phyloP scores from a whole-genome alignment of 768 basidiomycete genomes.

The Kwoniella europaea region DNA sequence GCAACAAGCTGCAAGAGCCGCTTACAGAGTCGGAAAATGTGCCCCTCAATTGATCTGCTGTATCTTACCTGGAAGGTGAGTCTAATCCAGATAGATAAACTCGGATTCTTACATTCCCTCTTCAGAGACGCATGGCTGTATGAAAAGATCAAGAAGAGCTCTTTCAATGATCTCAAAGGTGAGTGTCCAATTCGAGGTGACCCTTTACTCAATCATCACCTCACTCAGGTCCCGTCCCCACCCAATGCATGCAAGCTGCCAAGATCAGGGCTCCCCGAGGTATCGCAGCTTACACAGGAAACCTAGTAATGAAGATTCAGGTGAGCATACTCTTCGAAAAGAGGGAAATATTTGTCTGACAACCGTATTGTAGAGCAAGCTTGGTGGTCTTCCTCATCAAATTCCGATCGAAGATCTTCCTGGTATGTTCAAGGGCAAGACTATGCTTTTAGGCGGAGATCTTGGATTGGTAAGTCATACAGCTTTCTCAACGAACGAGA shows the following conservation, averaged over 20 bases:
- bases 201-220: neutral
- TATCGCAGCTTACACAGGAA: slow-evolving; percentile 54
- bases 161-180: slow-evolving; percentile 49
- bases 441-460: slow-evolving; percentile 58
- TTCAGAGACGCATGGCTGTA: slow-evolving; percentile 53
- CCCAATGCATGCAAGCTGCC: slow-evolving; percentile 56
- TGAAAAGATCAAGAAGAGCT: slow-evolving; percentile 53
- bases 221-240: slow-evolving; percentile 49
- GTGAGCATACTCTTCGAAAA: slow-evolving; percentile 23
- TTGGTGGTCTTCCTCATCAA: slow-evolving; percentile 55
- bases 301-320: slow-evolving; percentile 54
- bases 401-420: slow-evolving; percentile 44
- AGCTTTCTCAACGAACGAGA: neutral
- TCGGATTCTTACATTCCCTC: neutral
- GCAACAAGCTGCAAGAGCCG: slow-evolving; percentile 43
- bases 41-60: slow-evolving; percentile 54
- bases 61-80: slow-evolving; percentile 52
- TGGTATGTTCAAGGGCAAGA: slow-evolving; percentile 47
- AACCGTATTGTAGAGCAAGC: slow-evolving; percentile 41
- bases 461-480: slow-evolving; percentile 31
- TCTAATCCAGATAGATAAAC: neutral
- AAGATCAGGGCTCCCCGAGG: slow-evolving; percentile 48
- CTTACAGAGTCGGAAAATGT: slow-evolving; percentile 40
- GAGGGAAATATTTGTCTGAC: neutral
- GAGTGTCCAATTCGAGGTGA: neutral